Evolutionary conservation across 352 stramenopile species (phyloP), one percentile per base, ranked within the genome.

Genomic region (Globisporangium emineosum): DNA sequence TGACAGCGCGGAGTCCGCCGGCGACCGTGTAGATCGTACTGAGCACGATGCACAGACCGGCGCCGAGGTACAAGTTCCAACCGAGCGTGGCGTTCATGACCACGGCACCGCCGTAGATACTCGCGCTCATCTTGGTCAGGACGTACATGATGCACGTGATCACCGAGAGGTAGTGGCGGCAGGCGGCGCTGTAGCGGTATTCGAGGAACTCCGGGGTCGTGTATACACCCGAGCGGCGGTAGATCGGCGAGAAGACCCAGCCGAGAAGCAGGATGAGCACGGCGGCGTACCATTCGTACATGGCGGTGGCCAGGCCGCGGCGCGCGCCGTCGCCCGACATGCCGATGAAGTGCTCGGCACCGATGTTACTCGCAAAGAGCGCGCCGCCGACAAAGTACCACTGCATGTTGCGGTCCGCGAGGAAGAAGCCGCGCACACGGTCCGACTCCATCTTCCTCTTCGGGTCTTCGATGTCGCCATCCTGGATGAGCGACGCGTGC

Each of bases 341-440:
- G 25, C 81, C 81, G 21, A 90, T 72, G 70, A 90, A 90, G 65
- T 89, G 79, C 62, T 89, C 76, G 15, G 77, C 77, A 51, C 81
- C 81, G 65, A 90, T 88, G 68, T 90, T 89, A 53, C 72, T 84
- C 15, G 79, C 79, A 57, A 89, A 90, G 5, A 89, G 57, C 30
- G 79, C 76, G 42, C 78, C 78, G 21, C 78, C 78, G 6, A 88
- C 76, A 40, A 86, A 76, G 57, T 84, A 88, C 78, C 81, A 88
- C 70, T 86, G 73, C 79, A 88, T 87, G 54, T 79, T 75, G 8
- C 78, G 76, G 52, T 90, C 81, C 1, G 81, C 81, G 6, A 90
- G 58, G 62, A 88, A 90, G 62, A 87, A 90, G 69, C 79, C 86
- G 25, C 62, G 59, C 42, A 74, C 56, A 60, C 68, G 72, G 50